Evolutionary conservation across 495 filamentous ascomycete species (phyloP), one percentile per base, ranked within the genome.

Genomic region (Penicillium nucicola): DNA sequence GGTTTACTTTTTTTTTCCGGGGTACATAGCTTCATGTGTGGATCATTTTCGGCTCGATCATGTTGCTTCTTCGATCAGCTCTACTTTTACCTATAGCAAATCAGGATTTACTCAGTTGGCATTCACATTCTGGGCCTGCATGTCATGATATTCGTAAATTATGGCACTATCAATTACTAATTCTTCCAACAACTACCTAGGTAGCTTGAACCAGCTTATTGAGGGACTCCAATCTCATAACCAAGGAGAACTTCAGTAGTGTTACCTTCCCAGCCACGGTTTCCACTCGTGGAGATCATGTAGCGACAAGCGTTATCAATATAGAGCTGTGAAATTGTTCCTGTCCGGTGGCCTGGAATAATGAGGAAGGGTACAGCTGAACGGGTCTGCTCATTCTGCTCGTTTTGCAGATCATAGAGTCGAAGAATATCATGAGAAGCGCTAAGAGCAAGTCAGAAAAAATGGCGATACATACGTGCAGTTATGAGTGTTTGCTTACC

Each of bases 351-450:
- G 2, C 93, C 93, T 1, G 93, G 93, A 25, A 98, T 84, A 59
- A 98, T 96, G 23, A 95, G 78, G 62, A 96, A 98, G 0, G 95
- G 93, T 12, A 95, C 90, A 8, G 86, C 85, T 9, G 88, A 87
- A 61, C 90, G 87, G 45, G 74, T 65, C 53, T 79, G 66, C 48
- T 84, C 69, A 40, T 90, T 67, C 56, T 79, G 67, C 51, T 84
- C 68, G 41, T 92, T 84, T 46, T 84, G 84, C 11, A 97, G 69
- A 60, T 98, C 95, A 52, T 95, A 97, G 0, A 98, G 77, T 1
- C 93, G 83, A 7, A 98, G 78, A 55, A 97, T 98, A 59, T 98
- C 93, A 65, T 95, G 87, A 4, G 88, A 93, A 13, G 93, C 93
- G 71, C 87, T 90, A 42, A 25, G 2, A 20, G 13, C 15, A 25